These are phyloP conservation scores for Yamadazyma atmosphaerica DNA, from an alignment of 1,139 yeast species.

Conservation along the genomic window DNA sequence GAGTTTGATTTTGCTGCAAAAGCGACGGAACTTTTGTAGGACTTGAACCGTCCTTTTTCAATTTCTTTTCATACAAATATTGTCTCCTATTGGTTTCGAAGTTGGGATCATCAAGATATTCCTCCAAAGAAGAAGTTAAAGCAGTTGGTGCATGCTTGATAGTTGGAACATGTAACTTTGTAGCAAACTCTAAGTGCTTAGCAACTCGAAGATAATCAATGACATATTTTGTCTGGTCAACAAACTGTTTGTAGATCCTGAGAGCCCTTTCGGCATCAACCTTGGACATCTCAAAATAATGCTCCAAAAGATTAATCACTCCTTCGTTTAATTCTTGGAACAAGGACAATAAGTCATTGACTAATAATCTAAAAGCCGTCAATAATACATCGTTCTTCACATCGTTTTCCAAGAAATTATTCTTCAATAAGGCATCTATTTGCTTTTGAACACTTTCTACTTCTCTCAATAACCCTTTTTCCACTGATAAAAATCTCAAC, in stretches of 20 bases:
- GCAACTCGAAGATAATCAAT: constrained; percentile 87
- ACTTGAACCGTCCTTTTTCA: constrained; percentile 6
- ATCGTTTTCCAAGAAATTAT: constrained; percentile 73
- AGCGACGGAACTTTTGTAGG: constrained; percentile 6
- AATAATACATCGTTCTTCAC: constrained; percentile 79
- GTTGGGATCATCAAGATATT: constrained; percentile 83
- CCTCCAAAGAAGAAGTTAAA: constrained; percentile 80
- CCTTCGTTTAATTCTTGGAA: constrained; percentile 94
- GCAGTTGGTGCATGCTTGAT: constrained; percentile 98
- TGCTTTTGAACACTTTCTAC: constrained; percentile 83
- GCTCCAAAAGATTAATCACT: constrained; percentile 87
- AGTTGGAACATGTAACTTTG: constrained; percentile 91
- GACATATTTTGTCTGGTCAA: constrained; percentile 83
- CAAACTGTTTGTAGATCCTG: constrained; percentile 79
- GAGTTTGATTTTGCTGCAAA: constrained; percentile 10
- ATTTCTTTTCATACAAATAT: constrained; percentile 60
- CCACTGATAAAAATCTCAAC: constrained; percentile 62
- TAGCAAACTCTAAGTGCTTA: constrained; percentile 80
- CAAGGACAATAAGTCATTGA: constrained; percentile 78
- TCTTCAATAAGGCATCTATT: constrained; percentile 71
- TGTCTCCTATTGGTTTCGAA: constrained; percentile 79
- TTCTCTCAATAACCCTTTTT: constrained; percentile 82
- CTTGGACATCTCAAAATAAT: constrained; percentile 88
- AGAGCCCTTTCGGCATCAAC: constrained; percentile 86
- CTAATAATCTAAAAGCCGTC: constrained; percentile 82